Base-by-base conservation (phyloP, 148 eudicot species). In the Rhododendron mucronatum region DNA sequence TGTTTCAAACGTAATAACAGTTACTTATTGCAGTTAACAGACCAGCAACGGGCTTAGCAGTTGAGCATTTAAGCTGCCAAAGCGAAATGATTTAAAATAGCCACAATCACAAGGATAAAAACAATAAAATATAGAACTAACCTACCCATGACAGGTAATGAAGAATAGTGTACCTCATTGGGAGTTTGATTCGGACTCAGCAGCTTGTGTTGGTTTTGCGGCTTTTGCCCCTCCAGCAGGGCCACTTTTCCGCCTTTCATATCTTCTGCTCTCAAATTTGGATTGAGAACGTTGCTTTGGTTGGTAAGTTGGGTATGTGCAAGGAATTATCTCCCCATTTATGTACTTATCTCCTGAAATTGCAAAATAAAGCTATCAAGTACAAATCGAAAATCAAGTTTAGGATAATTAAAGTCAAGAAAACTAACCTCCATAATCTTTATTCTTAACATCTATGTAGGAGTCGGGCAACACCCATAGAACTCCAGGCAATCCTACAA, bases 391-490 rank as follows among this genome's bases (percentile, higher is more conserved):
- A 83, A 41, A 18, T 65, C 44, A 83, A 2, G 1, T 83, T 28
- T 18, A 69, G 9, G 9, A 83, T 48, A 9, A n/a, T 28, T 67
- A 37, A 69, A 67, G 76, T 47, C 51, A 33, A 48, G 77, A 45
- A 33, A 55, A 84, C 65, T 73, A 41, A 94, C 98, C 97, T 92
- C 98, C 96, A 85, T 94, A 95, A 79, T 95, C 98, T 89, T 94
- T 94, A 85, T 95, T 95, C 89, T 92, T 94, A 84, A 95, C 97
- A 92, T 95, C 98, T 20, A 95, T 94, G 88, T 94, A 94, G 15
- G 98, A 95, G 90, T 95, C 96, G 30, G 98, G 97, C 86, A 94
- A 87, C 81, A 95, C 97, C 97, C 98, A 95, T 33, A 93, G 90
- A 87, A 94, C 98, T 87, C 97, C 97, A 0, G 98, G 98, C 81